phyloP scores from a whole-genome alignment of 1,284 basidiomycete species.

The Ganoderma lucidum region DNA sequence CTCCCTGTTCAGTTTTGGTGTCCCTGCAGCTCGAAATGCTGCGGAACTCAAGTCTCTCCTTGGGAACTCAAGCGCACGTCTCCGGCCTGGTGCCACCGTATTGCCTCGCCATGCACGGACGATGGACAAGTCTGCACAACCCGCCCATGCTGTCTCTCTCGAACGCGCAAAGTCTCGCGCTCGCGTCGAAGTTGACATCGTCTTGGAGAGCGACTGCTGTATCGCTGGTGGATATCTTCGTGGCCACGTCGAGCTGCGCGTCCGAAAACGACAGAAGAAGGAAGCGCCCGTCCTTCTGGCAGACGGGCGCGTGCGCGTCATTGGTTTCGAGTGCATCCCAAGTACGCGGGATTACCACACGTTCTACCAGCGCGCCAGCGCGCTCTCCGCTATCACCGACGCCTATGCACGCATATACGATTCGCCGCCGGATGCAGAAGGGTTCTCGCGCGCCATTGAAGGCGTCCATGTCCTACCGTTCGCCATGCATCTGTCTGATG shows the following conservation, averaged over 20 bases:
- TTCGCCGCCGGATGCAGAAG: conserved; percentile 70
- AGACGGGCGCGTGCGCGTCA: conserved; percentile 83
- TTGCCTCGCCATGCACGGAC: conserved; percentile 39
- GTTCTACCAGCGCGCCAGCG: conserved; percentile 84
- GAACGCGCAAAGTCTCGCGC: conserved; percentile 75
- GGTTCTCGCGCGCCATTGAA: conserved; percentile 71
- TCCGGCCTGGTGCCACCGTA: conserved; percentile 62
- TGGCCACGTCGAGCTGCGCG: conserved; percentile 77
- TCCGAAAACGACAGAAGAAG: conserved; percentile 66
- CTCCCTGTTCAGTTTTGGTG: conserved; percentile 59
- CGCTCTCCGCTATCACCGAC: conserved; percentile 63
- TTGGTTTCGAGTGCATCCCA: conserved; percentile 87
- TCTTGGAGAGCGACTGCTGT: conserved; percentile 78
- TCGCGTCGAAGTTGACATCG: conserved; percentile 86
- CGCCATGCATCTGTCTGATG: conserved; percentile 75
- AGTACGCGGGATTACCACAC: conserved; percentile 74
- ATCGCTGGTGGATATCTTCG: conserved; percentile 85
- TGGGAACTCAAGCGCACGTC: conserved; percentile 62
- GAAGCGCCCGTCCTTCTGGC: conserved; percentile 74
- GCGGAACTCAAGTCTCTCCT: conserved; percentile 67
- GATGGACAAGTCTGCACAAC: conserved; percentile 30
- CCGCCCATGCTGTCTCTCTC: conserved; percentile 46
- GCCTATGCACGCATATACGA: conserved; percentile 57
- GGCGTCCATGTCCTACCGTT: conserved; percentile 85
- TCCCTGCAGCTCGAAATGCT: conserved; percentile 54